Evolutionary conservation across 164 flowering plant genomes (phyloP).

Genomic region (Dillenia turbinata): DNA sequence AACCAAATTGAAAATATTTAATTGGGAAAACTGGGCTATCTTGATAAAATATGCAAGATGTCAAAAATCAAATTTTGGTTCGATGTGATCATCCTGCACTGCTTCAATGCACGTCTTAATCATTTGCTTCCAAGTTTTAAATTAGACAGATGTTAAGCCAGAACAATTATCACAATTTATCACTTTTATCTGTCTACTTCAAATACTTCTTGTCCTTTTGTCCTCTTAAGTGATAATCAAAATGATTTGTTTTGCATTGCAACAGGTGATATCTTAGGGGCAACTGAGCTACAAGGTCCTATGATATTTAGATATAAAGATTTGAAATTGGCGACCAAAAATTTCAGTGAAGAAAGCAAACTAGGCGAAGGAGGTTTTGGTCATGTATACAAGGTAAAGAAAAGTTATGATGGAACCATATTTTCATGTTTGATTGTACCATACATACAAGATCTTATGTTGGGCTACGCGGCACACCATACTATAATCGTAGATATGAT

Average conservation of each 20-base stretch:
- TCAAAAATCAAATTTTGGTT: too few relatives aligned
- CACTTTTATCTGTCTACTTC: background rate
- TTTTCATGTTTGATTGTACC: too few relatives aligned
- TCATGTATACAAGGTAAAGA: slow-evolving; percentile 54
- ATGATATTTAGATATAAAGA: slow-evolving; percentile 34
- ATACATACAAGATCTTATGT: too few relatives aligned
- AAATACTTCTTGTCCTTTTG: background rate
- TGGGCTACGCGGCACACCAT: background rate
- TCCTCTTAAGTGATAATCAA: background rate
- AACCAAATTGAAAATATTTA: too few relatives aligned
- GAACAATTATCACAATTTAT: too few relatives aligned
- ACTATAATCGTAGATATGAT: background rate
- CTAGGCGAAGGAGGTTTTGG: slow-evolving; percentile 66
- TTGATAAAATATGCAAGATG: background rate
- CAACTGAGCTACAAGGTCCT: slow-evolving; percentile 54
- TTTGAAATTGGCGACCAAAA: slow-evolving; percentile 39
- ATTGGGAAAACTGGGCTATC: background rate
- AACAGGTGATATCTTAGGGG: slow-evolving; percentile 43
- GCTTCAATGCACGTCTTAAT: too few relatives aligned
- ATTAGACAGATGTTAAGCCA: too few relatives aligned
- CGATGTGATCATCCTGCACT: too few relatives aligned
- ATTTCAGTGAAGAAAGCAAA: slow-evolving; percentile 43
- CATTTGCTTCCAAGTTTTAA: too few relatives aligned
- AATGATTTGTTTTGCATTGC: background rate
- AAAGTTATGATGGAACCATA: background rate